These are phyloP conservation scores for Picochlorum sp. DNA, from an alignment of 139 green algal genomes.

Conservation along the genomic window DNA sequence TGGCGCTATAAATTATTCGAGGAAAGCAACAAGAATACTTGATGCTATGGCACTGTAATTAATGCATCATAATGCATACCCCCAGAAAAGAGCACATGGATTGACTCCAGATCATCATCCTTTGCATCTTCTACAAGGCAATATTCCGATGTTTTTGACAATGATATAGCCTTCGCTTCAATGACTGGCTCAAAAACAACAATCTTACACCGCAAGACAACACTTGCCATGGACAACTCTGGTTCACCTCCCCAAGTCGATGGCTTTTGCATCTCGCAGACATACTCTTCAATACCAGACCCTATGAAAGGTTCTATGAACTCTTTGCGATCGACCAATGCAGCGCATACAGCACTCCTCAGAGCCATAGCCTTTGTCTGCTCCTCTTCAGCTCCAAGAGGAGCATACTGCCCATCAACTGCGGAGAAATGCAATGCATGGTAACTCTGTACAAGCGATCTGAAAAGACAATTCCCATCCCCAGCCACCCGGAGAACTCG, in stretches of 20 bases:
- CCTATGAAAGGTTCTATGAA: slow-evolving; percentile 21
- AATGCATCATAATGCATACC: too few relatives aligned
- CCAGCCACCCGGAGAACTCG: not conserved
- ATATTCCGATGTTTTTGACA: too few relatives aligned
- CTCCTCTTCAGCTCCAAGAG: not conserved
- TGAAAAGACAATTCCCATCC: slow-evolving; percentile 9
- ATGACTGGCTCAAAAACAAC: not conserved
- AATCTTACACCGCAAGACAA: slow-evolving; percentile 7
- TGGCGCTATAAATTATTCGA: too few relatives aligned
- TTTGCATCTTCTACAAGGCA: too few relatives aligned
- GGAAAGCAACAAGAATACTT: too few relatives aligned
- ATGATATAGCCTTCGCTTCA: too few relatives aligned
- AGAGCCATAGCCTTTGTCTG: slow-evolving; percentile 2
- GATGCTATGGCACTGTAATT: too few relatives aligned
- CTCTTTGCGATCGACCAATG: slow-evolving; percentile 11
- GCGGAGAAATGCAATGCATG: not conserved
- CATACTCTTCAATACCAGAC: slow-evolving; percentile 18
- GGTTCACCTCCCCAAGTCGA: slow-evolving; percentile 26
- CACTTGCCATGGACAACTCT: slow-evolving; percentile 19
- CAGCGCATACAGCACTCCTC: slow-evolving; percentile 10
- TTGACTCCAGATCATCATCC: too few relatives aligned
- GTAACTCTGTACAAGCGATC: slow-evolving; percentile 18
- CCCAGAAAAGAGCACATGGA: too few relatives aligned
- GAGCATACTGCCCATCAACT: not conserved
- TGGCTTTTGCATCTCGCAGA: slow-evolving; percentile 12